These are phyloP conservation scores for Camelina hispida DNA, from an alignment of 345 rosid genomes.

Conservation along the genomic window DNA sequence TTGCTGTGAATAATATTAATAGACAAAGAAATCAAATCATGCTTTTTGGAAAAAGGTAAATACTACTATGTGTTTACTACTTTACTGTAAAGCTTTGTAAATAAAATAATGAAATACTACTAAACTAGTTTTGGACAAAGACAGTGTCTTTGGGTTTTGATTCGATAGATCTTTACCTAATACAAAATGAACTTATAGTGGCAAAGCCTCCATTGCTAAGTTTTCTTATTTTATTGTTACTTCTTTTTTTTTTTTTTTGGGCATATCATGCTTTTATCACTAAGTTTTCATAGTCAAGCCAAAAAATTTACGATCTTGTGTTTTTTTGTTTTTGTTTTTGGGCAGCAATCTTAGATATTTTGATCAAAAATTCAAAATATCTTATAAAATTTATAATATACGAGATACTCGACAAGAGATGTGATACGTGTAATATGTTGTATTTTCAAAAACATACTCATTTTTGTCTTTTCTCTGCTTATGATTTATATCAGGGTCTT, in stretches of 20 bases:
- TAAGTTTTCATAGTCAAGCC: conserved; percentile 11
- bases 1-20: conserved; percentile 33
- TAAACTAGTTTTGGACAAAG: not conserved
- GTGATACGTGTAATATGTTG: too few species aligned
- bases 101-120: conserved; percentile 3
- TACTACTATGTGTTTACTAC: conserved; percentile 15
- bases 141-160: conserved; percentile 9
- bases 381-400: not conserved
- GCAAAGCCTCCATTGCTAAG: conserved; percentile 29
- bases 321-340: not conserved
- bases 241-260: not conserved
- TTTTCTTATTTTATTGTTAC: conserved; percentile 2
- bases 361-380: not conserved
- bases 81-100: conserved; percentile 28
- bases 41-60: conserved; percentile 40
- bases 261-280: conserved; percentile 33
- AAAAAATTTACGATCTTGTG: not conserved
- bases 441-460: too few species aligned
- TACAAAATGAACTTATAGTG: conserved; percentile 19
- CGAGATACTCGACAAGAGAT: not conserved
- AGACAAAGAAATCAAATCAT: conserved; percentile 37
- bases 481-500: too few species aligned
- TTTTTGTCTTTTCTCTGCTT: too few species aligned
- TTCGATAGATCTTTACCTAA: conserved; percentile 33
- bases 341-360: not conserved